phyloP scores from a whole-genome alignment of 192 early-diverging fungal genomes.

The Coemansia sp. region DNA sequence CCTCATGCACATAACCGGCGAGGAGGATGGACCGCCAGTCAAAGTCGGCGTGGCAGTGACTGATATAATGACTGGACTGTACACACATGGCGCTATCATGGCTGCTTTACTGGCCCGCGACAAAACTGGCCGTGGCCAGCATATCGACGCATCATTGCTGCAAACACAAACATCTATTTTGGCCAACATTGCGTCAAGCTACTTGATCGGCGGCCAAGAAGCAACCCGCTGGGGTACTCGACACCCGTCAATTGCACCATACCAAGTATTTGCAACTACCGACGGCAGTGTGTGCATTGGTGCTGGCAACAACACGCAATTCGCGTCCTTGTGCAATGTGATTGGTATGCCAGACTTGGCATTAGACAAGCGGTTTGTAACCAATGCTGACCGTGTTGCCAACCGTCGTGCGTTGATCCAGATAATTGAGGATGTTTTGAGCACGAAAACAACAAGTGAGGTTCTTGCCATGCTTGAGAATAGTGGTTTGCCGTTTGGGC shows the following conservation, averaged over 20 bases:
- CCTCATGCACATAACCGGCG: constrained; percentile 96
- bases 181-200: constrained; percentile 88
- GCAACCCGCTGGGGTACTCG: constrained; percentile 82
- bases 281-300: constrained; percentile 87
- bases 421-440: constrained; percentile 59
- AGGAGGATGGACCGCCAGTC: constrained; percentile 76
- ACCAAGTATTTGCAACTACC: constrained; percentile 77
- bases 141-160: constrained; percentile 84
- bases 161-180: constrained; percentile 85
- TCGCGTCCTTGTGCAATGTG: constrained; percentile 61
- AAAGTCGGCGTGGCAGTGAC: constrained; percentile 98
- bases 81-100: constrained; percentile 87
- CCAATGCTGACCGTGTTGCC: constrained; percentile 73
- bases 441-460: constrained; percentile 53
- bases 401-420: constrained; percentile 66
- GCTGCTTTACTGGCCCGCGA: constrained; percentile 76
- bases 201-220: constrained; percentile 79
- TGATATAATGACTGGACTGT: constrained; percentile 76
- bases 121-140: constrained; percentile 71
- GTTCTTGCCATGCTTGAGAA: constrained; percentile 69
- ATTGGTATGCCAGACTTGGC: constrained; percentile 58
- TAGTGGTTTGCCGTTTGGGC: constrained; percentile 78
- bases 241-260: constrained; percentile 92
- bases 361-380: constrained; percentile 57
- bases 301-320: constrained; percentile 88